Conservation (phyloP, 2,329 filamentous ascomycete species). For the Claviceps cyperi region DNA sequence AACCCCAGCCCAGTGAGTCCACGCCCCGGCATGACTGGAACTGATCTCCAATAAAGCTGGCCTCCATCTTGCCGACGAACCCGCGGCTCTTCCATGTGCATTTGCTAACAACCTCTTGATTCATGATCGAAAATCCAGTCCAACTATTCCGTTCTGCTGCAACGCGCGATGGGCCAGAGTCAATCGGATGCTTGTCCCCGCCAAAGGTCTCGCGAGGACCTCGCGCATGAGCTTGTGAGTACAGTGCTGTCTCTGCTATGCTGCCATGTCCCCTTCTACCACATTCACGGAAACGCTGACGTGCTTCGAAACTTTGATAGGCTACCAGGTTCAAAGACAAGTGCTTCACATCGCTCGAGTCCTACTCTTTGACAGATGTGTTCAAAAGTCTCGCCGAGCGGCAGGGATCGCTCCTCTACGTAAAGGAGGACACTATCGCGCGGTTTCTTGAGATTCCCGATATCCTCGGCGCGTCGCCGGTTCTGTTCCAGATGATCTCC, state of each 20-base stretch:
- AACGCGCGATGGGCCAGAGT: constrained; percentile 30
- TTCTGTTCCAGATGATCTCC: constrained; percentile 58
- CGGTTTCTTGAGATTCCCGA: constrained; percentile 63
- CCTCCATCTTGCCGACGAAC: not conserved
- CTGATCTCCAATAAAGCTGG: not conserved
- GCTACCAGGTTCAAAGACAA: constrained; percentile 51
- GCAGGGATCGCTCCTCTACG: constrained; percentile 46
- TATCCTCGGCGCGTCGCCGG: constrained; percentile 48
- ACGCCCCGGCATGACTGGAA: not conserved
- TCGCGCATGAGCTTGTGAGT: constrained; percentile 36
- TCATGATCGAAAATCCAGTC: not conserved
- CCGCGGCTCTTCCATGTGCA: not conserved
- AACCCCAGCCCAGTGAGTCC: not conserved
- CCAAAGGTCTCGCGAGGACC: constrained; percentile 33
- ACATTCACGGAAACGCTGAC: not conserved
- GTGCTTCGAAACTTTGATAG: constrained; percentile 19
- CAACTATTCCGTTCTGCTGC: not conserved
- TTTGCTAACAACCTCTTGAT: not conserved
- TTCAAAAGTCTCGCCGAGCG: constrained; percentile 55
- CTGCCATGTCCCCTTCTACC: not conserved
- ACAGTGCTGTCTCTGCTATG: not conserved
- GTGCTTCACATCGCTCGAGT: constrained; percentile 56
- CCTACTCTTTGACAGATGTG: constrained; percentile 60
- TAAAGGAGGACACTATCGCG: constrained; percentile 54
- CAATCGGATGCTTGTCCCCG: constrained; percentile 31